phyloP scores from a whole-genome alignment of 1,284 basidiomycete genomes.

The Ganoderma sp. region DNA sequence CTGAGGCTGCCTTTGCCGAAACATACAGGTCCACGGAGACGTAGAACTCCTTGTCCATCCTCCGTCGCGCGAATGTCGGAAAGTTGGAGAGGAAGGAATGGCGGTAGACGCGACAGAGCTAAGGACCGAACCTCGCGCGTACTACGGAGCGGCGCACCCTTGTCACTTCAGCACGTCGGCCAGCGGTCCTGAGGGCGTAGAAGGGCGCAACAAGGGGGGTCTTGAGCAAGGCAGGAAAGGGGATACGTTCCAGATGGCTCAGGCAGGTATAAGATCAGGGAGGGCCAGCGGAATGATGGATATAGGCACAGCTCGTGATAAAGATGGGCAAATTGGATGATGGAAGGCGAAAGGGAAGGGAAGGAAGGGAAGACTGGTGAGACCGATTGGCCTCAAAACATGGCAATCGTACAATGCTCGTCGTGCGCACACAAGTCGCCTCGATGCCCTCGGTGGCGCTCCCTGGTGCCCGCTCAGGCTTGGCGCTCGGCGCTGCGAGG shows the following conservation, averaged over 20 bases:
- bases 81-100: conserved; percentile 12
- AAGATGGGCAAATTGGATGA: conserved; percentile 18
- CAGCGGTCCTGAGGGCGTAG: conserved; percentile 1
- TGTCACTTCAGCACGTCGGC: background rate
- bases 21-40: conserved; percentile 70
- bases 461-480: background rate
- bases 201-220: background rate
- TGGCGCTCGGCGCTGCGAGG: conserved; percentile 1
- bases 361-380: conserved; percentile 6
- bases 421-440: conserved; percentile 9
- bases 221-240: conserved; percentile 1
- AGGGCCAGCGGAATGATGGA: conserved; percentile 14
- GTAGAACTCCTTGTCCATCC: conserved; percentile 46
- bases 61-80: conserved; percentile 13
- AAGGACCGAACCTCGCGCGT: conserved; percentile 3
- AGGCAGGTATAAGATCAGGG: conserved; percentile 15
- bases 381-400: conserved; percentile 21
- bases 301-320: conserved; percentile 26
- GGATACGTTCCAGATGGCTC: conserved; percentile 13
- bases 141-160: background rate
- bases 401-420: conserved; percentile 23
- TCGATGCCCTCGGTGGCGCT: conserved; percentile 9
- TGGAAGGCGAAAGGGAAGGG: conserved; percentile 4
- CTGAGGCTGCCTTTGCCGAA: conserved; percentile 56
- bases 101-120: conserved; percentile 15